A percentile compares a stretch with the other conserved stretches of the same genome.
Evolutionary conservation across 129 eudicot genomes (phyloP).

Genomic region (Tanacetum coccineum): DNA sequence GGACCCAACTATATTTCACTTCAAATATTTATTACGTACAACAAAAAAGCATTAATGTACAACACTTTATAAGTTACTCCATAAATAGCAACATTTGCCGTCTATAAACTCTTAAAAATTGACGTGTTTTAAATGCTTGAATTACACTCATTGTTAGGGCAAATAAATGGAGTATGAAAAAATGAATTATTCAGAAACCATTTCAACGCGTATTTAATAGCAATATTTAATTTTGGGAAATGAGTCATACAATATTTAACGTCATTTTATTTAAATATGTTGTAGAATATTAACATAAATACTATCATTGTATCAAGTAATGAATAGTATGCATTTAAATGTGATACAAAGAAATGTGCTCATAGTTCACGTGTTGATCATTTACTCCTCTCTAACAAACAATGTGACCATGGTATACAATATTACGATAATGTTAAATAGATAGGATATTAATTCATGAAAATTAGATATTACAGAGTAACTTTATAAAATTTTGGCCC

Average conservation of each 20-base stretch:
- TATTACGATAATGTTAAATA: no score
- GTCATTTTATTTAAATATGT: not conserved
- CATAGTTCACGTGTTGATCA: no score
- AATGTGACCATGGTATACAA: no score
- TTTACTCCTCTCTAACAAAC: no score
- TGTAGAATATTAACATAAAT: not conserved
- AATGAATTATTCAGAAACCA: not conserved
- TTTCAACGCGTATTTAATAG: constrained; percentile 21
- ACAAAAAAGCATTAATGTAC: constrained; percentile 4
- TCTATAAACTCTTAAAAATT: not conserved
- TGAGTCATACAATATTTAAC: not conserved
- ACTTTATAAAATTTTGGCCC: no score
- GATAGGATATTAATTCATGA: no score
- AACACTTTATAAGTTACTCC: not conserved
- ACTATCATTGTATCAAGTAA: no score
- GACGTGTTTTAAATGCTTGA: constrained; percentile 24
- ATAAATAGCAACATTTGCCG: not conserved
- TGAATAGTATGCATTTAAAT: no score
- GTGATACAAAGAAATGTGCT: no score
- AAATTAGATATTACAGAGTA: no score
- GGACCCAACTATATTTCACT: constrained; percentile 19
- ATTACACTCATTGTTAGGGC: constrained; percentile 12
- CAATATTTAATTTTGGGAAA: constrained; percentile 8
- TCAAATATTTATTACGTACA: not conserved
- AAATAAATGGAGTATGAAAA: not conserved